phyloP scores from a whole-genome alignment of 2,329 filamentous ascomycete genomes.

The Arthrobotrys pseudoclavata region DNA sequence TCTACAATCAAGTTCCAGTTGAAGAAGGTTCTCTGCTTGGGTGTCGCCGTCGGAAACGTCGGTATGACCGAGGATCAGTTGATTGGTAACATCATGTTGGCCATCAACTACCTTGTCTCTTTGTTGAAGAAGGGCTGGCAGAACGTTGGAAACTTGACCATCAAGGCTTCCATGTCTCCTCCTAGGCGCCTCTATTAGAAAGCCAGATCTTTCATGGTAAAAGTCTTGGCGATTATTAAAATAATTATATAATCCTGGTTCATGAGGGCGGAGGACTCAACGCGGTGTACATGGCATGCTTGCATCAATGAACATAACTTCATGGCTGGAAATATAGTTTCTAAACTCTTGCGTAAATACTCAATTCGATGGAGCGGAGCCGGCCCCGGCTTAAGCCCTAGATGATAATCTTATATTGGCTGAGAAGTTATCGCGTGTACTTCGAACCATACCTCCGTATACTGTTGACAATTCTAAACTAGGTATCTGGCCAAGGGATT shows the following conservation, averaged over 20 bases:
- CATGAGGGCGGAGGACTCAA: conserved; percentile 1
- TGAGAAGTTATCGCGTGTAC: no score
- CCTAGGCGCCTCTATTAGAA: conserved; percentile 96
- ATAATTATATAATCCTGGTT: conserved; percentile 26
- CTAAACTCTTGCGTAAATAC: no score
- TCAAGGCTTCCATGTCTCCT: conserved; percentile 99
- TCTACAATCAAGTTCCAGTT: conserved; percentile 99
- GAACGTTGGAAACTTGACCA: conserved; percentile 99
- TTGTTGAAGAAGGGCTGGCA: conserved; percentile 99
- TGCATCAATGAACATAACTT: conserved; percentile 19
- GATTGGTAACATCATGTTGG: conserved; percentile 98
- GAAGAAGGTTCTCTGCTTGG: conserved; percentile 99
- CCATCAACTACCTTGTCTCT: conserved; percentile 99
- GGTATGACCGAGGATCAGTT: conserved; percentile 97
- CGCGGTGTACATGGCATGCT: conserved; percentile 15
- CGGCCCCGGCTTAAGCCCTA: no score
- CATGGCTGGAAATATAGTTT: neutral
- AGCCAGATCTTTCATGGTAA: conserved; percentile 43
- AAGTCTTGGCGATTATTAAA: neutral
- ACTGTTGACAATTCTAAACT: no score
- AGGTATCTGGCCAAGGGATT: no score
- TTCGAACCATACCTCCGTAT: no score
- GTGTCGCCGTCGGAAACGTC: conserved; percentile 98
- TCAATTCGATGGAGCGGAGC: no score
- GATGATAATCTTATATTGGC: no score